Conservation (phyloP, 192 early-diverging fungal genomes). For the Coemansia sp. region DNA sequence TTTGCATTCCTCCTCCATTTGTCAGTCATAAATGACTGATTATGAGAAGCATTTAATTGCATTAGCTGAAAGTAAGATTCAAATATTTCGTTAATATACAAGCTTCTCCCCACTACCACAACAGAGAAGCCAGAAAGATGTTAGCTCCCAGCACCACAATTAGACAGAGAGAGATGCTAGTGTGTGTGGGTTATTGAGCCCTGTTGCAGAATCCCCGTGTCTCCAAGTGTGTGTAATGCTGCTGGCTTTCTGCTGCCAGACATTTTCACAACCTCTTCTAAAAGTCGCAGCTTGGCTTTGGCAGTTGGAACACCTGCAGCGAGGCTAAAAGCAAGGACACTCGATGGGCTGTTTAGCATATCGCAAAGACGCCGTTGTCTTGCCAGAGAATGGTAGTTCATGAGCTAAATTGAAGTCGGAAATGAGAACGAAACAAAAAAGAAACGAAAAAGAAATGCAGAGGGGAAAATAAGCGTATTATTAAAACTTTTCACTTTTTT, state of each 20-base stretch:
- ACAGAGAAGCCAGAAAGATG: too few species aligned
- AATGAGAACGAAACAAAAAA: neutral
- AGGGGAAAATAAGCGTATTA: neutral
- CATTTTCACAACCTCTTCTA: neutral
- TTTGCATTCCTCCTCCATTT: too few species aligned
- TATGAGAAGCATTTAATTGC: too few species aligned
- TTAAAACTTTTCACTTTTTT: neutral
- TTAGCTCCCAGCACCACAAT: too few species aligned
- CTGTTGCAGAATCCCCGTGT: neutral
- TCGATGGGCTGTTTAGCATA: conserved; percentile 11
- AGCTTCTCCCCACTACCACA: too few species aligned
- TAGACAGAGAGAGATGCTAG: too few species aligned
- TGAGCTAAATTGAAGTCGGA: neutral
- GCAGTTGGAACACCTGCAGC: neutral
- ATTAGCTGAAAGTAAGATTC: too few species aligned
- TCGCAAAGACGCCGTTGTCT: neutral
- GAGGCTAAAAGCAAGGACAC: conserved; percentile 9
- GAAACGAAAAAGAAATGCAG: neutral
- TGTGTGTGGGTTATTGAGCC: neutral
- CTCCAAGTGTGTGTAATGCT: neutral
- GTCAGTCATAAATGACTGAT: too few species aligned
- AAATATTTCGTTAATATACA: too few species aligned
- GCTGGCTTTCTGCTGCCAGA: neutral
- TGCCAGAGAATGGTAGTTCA: conserved; percentile 3
- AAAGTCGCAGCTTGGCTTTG: neutral